Evolutionary conservation across 371 early-diverging fungal species (phyloP), one percentile per base, ranked within the genome.

Genomic region (Haplosporangium sp.): DNA sequence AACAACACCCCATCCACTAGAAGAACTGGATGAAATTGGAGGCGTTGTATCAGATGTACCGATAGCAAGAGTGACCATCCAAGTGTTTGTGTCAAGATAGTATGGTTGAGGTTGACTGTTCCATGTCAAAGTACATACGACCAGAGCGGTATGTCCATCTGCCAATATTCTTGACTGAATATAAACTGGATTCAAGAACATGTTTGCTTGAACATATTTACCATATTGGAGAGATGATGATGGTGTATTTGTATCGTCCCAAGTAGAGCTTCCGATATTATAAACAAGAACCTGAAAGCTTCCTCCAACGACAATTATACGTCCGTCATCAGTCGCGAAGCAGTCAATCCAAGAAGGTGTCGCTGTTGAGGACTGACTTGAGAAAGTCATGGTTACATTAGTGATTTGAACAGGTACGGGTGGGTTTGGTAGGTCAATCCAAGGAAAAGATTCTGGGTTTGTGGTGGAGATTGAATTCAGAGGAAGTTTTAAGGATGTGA

Each of bases 61-160:
- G 38, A 81, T 81, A 20, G 81, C 81, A 19, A 67, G 61, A 0
- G 74, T 74, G 39, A 81, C 68, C 4, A 37, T 69, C 81, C 81
- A 81, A 8, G 69, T 69, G 38, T 60, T 65, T 2, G 81, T 81
- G 60, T 74, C 58, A 5, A 81, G 61, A 17, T 81, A 81, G 35
- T 81, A 81, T 2, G 81, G 81, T n/a, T 74, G 72, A 8, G 81
- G 75, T 15, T 81, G 81, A 13, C 75, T 74, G 56, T 71, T 81
- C 81, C 81, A 81, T 15, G 35, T 71, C 11, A 81, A 56, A 0
- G 81, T 81, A 27, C 81, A 81, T 8, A 81, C 72, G 1, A 81
- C 72, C 42, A 81, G 45, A 3, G 75, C 81, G 3, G 81, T 81
- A 27, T 47, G 45, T 9, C 81, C 81, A 37, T 81, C 81, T 0